Conservation (phyloP, 2,329 filamentous ascomycete genomes). For the Fusarium globosum region DNA sequence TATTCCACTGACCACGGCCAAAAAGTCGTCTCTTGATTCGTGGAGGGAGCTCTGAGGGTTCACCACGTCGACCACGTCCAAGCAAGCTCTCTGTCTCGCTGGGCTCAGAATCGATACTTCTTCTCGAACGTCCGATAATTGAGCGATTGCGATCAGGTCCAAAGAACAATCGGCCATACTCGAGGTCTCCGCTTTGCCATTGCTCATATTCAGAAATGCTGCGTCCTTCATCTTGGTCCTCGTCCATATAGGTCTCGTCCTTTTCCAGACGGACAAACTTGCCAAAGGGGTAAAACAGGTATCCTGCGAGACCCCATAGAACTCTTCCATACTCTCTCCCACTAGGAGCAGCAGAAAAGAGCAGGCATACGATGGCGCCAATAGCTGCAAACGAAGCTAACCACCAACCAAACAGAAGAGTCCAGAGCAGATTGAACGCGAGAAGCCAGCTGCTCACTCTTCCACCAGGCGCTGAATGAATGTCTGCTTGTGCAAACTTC, state of each 20-base stretch:
- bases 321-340: constrained; percentile 87
- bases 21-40: constrained; percentile 85
- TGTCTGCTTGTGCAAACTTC: constrained; percentile 94
- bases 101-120: constrained; percentile 85
- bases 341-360: constrained; percentile 82
- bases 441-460: constrained; percentile 86
- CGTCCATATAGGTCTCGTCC: constrained; percentile 92
- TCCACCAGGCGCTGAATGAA: constrained; percentile 92
- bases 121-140: constrained; percentile 84
- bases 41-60: constrained; percentile 52
- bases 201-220: constrained; percentile 99
- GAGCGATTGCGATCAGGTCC: constrained; percentile 83
- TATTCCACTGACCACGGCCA: constrained; percentile 94
- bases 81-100: constrained; percentile 92
- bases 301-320: constrained; percentile 84
- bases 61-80: constrained; percentile 68
- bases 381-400: constrained; percentile 79
- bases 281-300: constrained; percentile 95
- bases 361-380: constrained; percentile 81
- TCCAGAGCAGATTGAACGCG: constrained; percentile 92
- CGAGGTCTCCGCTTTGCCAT: constrained; percentile 97
- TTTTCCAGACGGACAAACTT: constrained; percentile 94
- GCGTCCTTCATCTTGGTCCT: constrained; percentile 94
- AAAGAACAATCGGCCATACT: constrained; percentile 96
- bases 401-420: constrained; percentile 95